Percentiles rank a stretch among this genome's conserved stretches.
Conservation (phyloP, 345 rosid genomes). For the Adansonia digitata region DNA sequence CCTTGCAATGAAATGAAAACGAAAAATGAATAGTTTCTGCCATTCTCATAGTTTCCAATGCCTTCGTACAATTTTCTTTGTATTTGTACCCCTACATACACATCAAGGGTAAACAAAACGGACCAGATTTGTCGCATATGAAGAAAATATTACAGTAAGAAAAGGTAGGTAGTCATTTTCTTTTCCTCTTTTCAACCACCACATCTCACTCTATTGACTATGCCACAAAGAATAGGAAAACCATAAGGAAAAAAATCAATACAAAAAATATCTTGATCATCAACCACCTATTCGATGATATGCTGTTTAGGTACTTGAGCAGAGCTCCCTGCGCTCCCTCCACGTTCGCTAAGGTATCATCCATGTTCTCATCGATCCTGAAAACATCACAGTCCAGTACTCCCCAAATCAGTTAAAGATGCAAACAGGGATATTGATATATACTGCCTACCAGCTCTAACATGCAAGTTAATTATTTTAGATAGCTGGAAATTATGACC, state of each 20-base stretch:
- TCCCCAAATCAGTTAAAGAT: too few species aligned
- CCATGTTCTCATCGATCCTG: conserved; percentile 12
- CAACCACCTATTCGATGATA: conserved; percentile 5
- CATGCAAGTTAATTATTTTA: too few species aligned
- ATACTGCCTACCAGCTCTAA: too few species aligned
- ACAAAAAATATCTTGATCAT: conserved; percentile 5
- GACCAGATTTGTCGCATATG: background rate
- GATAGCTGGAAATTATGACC: too few species aligned
- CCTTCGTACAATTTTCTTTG: background rate
- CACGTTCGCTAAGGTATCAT: background rate
- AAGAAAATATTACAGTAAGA: background rate
- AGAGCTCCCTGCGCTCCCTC: conserved; percentile 3
- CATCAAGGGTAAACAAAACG: background rate
- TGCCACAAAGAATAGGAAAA: conserved; percentile 9
- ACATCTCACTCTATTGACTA: background rate
- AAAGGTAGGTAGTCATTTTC: background rate
- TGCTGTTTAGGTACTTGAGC: conserved; percentile 5
- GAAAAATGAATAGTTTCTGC: background rate
- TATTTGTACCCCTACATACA: background rate
- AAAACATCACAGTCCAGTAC: too few species aligned
- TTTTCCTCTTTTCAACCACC: background rate
- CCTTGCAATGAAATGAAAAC: background rate
- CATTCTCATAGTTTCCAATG: background rate
- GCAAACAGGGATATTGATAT: too few species aligned
- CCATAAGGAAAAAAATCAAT: background rate